Evolutionary conservation across 2,329 filamentous ascomycete genomes (phyloP).

Genomic region (Ceratocystis variospora): DNA sequence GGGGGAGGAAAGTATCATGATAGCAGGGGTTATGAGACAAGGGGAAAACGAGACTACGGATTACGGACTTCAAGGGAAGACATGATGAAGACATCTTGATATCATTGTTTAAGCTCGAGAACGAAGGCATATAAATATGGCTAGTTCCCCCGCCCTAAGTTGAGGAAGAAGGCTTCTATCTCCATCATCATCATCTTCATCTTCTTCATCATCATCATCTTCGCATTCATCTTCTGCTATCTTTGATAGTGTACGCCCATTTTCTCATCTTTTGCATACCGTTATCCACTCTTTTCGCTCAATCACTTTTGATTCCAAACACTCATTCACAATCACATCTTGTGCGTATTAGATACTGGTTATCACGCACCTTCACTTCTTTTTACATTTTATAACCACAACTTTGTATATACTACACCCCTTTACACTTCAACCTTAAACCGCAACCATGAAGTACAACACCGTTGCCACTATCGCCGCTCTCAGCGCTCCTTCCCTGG

Average conservation of each 20-base stretch:
- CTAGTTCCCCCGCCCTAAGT: neutral
- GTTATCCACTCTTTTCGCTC: neutral
- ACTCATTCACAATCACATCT: neutral
- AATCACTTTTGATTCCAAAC: neutral
- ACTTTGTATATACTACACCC: neutral
- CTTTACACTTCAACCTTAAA: neutral
- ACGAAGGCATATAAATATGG: neutral
- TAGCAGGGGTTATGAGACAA: too few relatives aligned
- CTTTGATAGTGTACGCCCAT: slow-evolving; percentile 4
- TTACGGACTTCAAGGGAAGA: too few relatives aligned
- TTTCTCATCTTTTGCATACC: neutral
- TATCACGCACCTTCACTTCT: neutral
- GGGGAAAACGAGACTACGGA: too few relatives aligned
- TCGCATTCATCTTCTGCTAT: neutral
- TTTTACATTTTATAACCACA: neutral
- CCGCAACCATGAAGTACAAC: slow-evolving; percentile 16
- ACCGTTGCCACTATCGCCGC: slow-evolving; percentile 12
- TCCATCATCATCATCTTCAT: too few relatives aligned
- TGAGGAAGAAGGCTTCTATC: too few relatives aligned
- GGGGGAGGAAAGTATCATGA: too few relatives aligned
- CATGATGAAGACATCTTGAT: too few relatives aligned
- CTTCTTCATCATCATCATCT: neutral
- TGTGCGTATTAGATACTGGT: neutral
- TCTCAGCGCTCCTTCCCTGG: slow-evolving; percentile 12
- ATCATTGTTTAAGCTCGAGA: too few relatives aligned